Evolutionary conservation across 108 stramenopile species (phyloP).

Genomic region (Ochromonas danica): DNA sequence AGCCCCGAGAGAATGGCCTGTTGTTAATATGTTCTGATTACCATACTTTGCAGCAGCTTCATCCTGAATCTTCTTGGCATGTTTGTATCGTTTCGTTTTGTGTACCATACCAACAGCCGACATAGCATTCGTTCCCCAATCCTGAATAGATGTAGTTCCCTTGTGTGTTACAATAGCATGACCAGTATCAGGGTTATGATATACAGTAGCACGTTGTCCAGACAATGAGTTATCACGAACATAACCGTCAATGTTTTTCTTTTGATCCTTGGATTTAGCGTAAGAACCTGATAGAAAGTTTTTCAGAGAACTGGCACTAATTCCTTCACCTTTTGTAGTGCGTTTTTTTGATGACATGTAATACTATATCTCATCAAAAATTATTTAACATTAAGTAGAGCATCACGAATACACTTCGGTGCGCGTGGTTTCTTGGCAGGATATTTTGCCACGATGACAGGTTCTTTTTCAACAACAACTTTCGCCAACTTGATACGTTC

Average conservation of each 20-base stretch:
- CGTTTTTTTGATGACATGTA: too few species aligned
- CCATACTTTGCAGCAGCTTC: conserved; percentile 4
- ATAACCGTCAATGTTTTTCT: not conserved
- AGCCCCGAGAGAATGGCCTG: not conserved
- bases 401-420: not conserved
- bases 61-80: conserved; percentile 1
- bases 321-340: not conserved
- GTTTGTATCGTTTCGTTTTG: conserved; percentile 5
- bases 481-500: conserved; percentile 1
- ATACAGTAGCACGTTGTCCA: not conserved
- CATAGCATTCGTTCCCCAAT: not conserved
- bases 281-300: conserved; percentile 1
- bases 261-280: not conserved
- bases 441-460: not conserved
- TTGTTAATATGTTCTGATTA: conserved; percentile 10
- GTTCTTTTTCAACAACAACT: conserved; percentile 3
- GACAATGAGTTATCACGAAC: not conserved
- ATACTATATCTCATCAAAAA: too few species aligned
- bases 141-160: not conserved
- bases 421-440: not conserved
- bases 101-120: not conserved
- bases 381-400: not conserved
- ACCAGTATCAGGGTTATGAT: not conserved
- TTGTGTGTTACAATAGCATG: conserved; percentile 2
- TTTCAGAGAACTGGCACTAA: conserved; percentile 1